A percentile compares a stretch with the other conserved stretches of the same genome.
Evolutionary conservation across 768 basidiomycete species (phyloP).

Genomic region (Leccinum subtestaceum): DNA sequence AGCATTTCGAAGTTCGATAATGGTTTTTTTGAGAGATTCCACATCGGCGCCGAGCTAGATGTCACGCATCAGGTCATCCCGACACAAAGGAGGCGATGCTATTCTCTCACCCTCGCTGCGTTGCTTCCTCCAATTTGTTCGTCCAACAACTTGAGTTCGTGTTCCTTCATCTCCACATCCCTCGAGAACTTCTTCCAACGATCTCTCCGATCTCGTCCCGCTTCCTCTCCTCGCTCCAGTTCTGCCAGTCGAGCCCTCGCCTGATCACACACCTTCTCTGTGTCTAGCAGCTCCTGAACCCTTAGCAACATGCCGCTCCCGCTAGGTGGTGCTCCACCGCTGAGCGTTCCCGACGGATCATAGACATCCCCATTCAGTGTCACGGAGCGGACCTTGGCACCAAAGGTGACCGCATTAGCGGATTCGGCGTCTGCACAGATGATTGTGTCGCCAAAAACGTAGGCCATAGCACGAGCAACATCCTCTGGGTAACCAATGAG

Average conservation of each 20-base stretch:
- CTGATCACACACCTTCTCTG: constrained; percentile 56
- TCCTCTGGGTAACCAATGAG: constrained; percentile 81
- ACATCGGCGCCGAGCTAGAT: constrained; percentile 80
- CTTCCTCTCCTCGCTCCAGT: constrained; percentile 55
- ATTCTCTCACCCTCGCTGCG: constrained; percentile 69
- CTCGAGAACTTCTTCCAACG: constrained; percentile 57
- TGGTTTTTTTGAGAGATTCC: constrained; percentile 62
- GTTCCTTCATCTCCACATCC: constrained; percentile 86
- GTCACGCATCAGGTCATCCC: background rate
- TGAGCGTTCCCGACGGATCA: constrained; percentile 91
- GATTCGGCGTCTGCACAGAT: constrained; percentile 87
- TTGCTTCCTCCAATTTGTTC: constrained; percentile 88
- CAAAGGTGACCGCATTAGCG: constrained; percentile 87
- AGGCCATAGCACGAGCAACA: constrained; percentile 85
- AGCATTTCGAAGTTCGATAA: constrained; percentile 54
- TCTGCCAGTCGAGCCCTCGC: constrained; percentile 46
- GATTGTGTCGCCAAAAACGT: constrained; percentile 90
- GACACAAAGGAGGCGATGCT: background rate
- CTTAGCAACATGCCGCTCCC: constrained; percentile 71
- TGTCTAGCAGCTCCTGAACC: constrained; percentile 76
- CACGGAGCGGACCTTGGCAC: constrained; percentile 69
- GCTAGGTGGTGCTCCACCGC: constrained; percentile 84
- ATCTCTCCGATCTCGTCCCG: constrained; percentile 51
- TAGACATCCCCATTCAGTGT: constrained; percentile 95
- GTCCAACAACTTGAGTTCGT: constrained; percentile 77